Conservation (phyloP, 2,329 filamentous ascomycete genomes). For the Fusarium sp. region DNA sequence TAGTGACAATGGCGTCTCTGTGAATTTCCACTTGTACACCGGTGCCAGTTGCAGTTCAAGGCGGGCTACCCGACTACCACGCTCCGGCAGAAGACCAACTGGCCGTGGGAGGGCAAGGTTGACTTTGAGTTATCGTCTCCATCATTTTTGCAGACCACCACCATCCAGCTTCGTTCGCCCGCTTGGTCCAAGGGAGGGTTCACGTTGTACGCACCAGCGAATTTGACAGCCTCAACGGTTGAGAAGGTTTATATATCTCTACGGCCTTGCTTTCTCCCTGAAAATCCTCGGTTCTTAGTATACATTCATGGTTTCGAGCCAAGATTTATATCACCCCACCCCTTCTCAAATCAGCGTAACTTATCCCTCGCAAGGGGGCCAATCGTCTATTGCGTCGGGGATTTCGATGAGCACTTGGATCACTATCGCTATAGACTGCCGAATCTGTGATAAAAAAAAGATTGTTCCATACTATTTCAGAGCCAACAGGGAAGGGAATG, state of each 20-base stretch:
- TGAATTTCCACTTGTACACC: constrained; percentile 66
- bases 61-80: constrained; percentile 46
- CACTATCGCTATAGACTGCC: background rate
- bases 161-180: background rate
- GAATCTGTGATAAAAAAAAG: background rate
- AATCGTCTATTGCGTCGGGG: constrained; percentile 68
- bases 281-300: constrained; percentile 49
- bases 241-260: constrained; percentile 62
- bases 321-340: constrained; percentile 61
- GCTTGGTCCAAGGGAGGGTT: constrained; percentile 43
- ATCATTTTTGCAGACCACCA: background rate
- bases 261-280: constrained; percentile 50
- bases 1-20: constrained; percentile 43
- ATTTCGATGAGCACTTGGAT: constrained; percentile 56
- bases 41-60: constrained; percentile 54
- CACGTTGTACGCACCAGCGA: constrained; percentile 48
- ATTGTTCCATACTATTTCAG: constrained; percentile 21
- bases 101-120: constrained; percentile 58
- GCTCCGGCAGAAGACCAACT: constrained; percentile 56
- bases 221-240: constrained; percentile 19
- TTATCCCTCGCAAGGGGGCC: constrained; percentile 64
- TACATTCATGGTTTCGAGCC: constrained; percentile 56
- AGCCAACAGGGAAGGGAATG: constrained; percentile 16
- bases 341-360: constrained; percentile 62
- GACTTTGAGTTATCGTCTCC: background rate